Evolutionary conservation across 164 flowering plant genomes (phyloP).

Genomic region (Aristolochia californica): DNA sequence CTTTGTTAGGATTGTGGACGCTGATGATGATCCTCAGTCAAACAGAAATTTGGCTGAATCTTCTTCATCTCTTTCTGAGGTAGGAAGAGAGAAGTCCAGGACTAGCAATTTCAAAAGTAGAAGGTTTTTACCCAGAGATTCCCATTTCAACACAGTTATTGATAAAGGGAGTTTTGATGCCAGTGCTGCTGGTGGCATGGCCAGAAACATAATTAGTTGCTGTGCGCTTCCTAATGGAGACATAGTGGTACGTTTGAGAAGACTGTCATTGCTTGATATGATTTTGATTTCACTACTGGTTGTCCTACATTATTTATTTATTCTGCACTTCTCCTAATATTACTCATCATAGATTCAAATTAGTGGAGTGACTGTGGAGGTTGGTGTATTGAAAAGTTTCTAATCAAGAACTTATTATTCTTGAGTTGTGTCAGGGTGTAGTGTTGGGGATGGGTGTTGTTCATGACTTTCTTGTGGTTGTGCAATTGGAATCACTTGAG

Average conservation of each 20-base stretch:
- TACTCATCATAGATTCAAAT: too few species aligned
- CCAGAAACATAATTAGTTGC: conserved; percentile 61
- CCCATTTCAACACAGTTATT: conserved; percentile 38
- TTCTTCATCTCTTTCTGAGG: conserved; percentile 19
- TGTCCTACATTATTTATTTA: background rate
- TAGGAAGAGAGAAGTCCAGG: conserved; percentile 13
- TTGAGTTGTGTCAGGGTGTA: too few species aligned
- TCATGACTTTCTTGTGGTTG: too few species aligned
- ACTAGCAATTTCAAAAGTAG: conserved; percentile 15
- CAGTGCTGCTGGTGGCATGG: conserved; percentile 71
- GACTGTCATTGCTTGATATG: background rate
- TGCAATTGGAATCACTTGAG: too few species aligned
- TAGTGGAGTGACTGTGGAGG: too few species aligned
- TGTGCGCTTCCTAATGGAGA: conserved; percentile 80
- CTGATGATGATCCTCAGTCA: conserved; percentile 75
- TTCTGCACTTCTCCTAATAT: too few species aligned
- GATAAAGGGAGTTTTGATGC: conserved; percentile 83
- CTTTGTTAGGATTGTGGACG: conserved; percentile 76
- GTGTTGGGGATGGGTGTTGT: too few species aligned
- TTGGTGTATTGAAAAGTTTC: too few species aligned
- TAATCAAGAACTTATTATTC: too few species aligned
- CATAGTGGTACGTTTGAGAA: conserved; percentile 67
- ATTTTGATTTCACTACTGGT: background rate
- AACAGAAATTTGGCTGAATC: conserved; percentile 28
- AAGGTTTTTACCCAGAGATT: conserved; percentile 12